Conservation (phyloP, 768 basidiomycete genomes). For the Lentinula raphanica region DNA sequence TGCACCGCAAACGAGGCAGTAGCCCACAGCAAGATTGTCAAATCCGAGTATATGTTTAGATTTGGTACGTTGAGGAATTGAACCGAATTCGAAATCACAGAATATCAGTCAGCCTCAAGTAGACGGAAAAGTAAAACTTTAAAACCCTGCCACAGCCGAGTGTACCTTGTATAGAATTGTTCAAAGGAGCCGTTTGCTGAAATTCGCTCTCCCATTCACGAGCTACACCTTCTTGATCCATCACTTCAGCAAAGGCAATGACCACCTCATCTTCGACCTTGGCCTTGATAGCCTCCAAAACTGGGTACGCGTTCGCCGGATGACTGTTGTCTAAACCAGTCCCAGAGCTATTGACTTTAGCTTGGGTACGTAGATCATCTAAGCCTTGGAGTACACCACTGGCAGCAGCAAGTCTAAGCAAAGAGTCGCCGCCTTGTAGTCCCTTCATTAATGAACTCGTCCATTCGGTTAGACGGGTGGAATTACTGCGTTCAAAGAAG, state of each 20-base stretch:
- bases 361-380: slow-evolving; percentile 41
- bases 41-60: too few species aligned
- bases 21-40: background rate
- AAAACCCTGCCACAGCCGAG: background rate
- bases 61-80: too few species aligned
- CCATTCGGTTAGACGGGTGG: slow-evolving; percentile 46
- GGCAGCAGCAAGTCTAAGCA: slow-evolving; percentile 56
- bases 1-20: background rate
- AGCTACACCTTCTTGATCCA: slow-evolving; percentile 37
- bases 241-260: slow-evolving; percentile 67
- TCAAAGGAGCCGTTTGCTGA: slow-evolving; percentile 29
- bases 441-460: slow-evolving; percentile 46
- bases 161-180: background rate
- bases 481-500: slow-evolving; percentile 28
- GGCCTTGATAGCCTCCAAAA: slow-evolving; percentile 27
- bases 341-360: slow-evolving; percentile 18
- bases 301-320: slow-evolving; percentile 18
- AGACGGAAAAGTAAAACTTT: background rate
- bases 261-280: slow-evolving; percentile 61
- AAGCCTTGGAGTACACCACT: slow-evolving; percentile 63
- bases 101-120: background rate
- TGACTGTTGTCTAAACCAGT: background rate
- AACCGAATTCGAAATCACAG: too few species aligned
- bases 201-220: slow-evolving; percentile 67
- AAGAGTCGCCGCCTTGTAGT: slow-evolving; percentile 59